These are phyloP conservation scores for Lecanoromycetidae sp. DNA, from an alignment of 2,329 filamentous ascomycete genomes.

Conservation along the genomic window DNA sequence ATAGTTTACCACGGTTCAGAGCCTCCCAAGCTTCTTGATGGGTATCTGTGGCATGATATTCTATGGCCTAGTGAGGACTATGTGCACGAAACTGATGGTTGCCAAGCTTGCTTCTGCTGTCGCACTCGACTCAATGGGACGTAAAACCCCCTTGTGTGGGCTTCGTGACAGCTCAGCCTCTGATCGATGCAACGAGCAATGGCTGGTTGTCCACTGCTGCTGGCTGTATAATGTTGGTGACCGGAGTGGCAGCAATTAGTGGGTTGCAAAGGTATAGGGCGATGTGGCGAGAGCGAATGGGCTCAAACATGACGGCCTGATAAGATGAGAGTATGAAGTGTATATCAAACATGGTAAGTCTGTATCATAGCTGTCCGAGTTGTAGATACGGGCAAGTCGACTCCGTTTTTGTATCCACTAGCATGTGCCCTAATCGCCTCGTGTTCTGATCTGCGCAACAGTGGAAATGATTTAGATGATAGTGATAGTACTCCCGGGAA, in stretches of 20 bases:
- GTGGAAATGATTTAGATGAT: no score
- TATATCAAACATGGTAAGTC: no score
- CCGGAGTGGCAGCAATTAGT: neutral
- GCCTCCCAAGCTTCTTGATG: neutral
- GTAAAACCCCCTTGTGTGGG: conserved; percentile 25
- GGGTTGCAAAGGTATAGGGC: neutral
- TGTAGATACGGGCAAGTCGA: no score
- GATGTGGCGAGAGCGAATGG: neutral
- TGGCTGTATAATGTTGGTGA: neutral
- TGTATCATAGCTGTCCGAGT: no score
- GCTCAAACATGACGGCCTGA: no score
- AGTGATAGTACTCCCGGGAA: no score
- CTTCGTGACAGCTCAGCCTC: conserved; percentile 26
- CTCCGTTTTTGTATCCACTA: no score
- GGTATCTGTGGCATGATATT: conserved; percentile 1
- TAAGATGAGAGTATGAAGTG: no score
- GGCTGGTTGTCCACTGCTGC: conserved; percentile 29
- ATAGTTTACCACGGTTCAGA: no score
- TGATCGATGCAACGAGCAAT: conserved; percentile 29
- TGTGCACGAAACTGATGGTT: conserved; percentile 6
- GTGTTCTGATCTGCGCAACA: no score
- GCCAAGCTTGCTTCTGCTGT: neutral
- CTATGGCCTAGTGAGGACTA: conserved; percentile 9
- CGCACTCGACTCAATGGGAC: conserved; percentile 4
- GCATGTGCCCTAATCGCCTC: no score